phyloP scores from a whole-genome alignment of 2,329 filamentous ascomycete species.

The Zalaria sp. region DNA sequence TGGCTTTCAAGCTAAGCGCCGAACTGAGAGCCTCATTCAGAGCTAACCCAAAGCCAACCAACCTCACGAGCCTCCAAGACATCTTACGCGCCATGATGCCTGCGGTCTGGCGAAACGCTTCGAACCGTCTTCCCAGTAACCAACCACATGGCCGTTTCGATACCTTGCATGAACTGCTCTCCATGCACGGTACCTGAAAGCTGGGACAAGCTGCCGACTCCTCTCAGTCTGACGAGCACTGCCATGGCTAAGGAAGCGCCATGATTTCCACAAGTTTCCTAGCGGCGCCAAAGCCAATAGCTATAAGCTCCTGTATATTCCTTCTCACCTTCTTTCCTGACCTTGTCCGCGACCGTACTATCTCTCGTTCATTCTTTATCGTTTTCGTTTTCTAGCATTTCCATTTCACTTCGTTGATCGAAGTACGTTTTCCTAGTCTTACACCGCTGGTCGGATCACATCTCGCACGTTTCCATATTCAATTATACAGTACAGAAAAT shows the following conservation, averaged over 20 bases:
- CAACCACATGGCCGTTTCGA: background rate
- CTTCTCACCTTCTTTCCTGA: background rate
- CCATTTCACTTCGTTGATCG: conserved; percentile 28
- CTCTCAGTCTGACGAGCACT: background rate
- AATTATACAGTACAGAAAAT: conserved; percentile 18
- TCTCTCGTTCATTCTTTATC: conserved; percentile 1
- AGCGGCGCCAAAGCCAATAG: background rate
- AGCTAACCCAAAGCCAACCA: too few relatives aligned
- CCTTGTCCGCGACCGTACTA: background rate
- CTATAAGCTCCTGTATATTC: background rate
- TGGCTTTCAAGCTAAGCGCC: too few relatives aligned
- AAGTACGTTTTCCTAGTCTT: conserved; percentile 19
- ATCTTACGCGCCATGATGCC: background rate
- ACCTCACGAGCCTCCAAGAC: background rate
- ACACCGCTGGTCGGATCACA: conserved; percentile 30
- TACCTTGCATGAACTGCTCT: background rate
- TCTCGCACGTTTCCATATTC: conserved; percentile 3
- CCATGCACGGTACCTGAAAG: background rate
- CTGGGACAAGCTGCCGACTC: background rate
- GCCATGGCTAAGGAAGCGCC: background rate
- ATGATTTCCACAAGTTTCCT: background rate
- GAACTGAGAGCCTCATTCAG: too few relatives aligned
- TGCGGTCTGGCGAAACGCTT: background rate
- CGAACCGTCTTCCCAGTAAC: background rate
- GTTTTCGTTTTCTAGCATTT: background rate